A percentile compares a stretch with the other conserved stretches of the same genome.
Conservation (phyloP, 2,329 filamentous ascomycete genomes). For the Colletotrichum sp. region DNA sequence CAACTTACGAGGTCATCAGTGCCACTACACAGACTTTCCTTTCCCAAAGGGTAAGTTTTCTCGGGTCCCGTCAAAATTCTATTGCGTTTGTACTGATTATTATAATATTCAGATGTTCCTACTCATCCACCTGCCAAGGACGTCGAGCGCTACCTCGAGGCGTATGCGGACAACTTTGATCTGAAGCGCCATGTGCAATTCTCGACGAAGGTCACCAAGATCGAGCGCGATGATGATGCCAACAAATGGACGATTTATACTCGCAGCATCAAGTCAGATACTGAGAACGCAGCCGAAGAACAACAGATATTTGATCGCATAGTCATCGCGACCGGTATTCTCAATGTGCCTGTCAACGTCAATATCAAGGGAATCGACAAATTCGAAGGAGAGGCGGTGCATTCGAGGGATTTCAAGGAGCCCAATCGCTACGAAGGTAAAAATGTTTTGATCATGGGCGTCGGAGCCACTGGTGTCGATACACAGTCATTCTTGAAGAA, state of each 20-base stretch:
- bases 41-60: not conserved
- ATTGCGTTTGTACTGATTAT: not conserved
- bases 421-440: conserved; percentile 12
- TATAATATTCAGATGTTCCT: conserved; percentile 25
- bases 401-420: conserved; percentile 22
- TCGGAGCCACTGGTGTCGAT: conserved; percentile 79
- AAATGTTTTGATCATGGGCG: conserved; percentile 78
- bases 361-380: conserved; percentile 19
- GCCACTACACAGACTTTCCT: conserved; percentile 17
- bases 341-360: conserved; percentile 1
- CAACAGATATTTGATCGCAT: conserved; percentile 6
- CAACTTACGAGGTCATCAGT: not conserved
- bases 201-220: not conserved
- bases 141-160: conserved; percentile 41
- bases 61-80: accelerated
- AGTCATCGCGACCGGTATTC: conserved; percentile 15
- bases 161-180: conserved; percentile 44
- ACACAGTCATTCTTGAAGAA: conserved; percentile 33
- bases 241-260: not conserved
- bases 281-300: not conserved
- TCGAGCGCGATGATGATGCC: conserved; percentile 8
- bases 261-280: not conserved
- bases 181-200: conserved; percentile 33
- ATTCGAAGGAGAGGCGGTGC: conserved; percentile 20
- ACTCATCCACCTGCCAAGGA: conserved; percentile 26